Conservation (phyloP, 306 rosid genomes). For the Carpinus viminea region DNA sequence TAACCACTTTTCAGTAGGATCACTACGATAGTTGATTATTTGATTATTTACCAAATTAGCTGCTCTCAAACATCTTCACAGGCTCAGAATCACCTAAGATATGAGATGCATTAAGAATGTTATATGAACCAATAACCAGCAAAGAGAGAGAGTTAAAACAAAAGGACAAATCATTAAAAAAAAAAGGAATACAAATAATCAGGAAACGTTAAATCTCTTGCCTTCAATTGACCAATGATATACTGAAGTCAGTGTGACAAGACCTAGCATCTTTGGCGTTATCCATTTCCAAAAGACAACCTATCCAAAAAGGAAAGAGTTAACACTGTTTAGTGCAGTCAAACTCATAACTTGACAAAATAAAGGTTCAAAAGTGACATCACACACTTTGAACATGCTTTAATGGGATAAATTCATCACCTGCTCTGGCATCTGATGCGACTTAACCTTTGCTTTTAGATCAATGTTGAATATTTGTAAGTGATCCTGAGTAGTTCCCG, state of each 20-base stretch:
- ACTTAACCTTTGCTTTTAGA: slow-evolving; percentile 62
- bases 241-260: slow-evolving; percentile 70
- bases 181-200: not conserved
- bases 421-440: slow-evolving; percentile 86
- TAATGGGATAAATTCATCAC: slow-evolving; percentile 31
- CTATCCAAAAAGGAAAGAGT: slow-evolving; percentile 33
- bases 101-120: slow-evolving; percentile 17
- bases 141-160: not conserved
- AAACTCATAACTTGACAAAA: slow-evolving; percentile 6
- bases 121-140: slow-evolving; percentile 9
- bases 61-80: slow-evolving; percentile 71
- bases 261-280: slow-evolving; percentile 55
- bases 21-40: slow-evolving; percentile 80
- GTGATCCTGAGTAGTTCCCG: slow-evolving; percentile 81
- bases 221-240: slow-evolving; percentile 87
- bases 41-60: slow-evolving; percentile 72
- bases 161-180: slow-evolving; percentile 11
- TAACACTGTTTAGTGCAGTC: slow-evolving; percentile 10
- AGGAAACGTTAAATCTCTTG: slow-evolving; percentile 11
- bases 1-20: slow-evolving; percentile 77
- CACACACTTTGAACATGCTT: not conserved
- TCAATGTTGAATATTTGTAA: slow-evolving; percentile 80
- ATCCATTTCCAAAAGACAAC: slow-evolving; percentile 89
- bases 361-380: not conserved
- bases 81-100: slow-evolving; percentile 69